phyloP scores from a whole-genome alignment of 768 basidiomycete genomes.

The Clathrus columnatus region DNA sequence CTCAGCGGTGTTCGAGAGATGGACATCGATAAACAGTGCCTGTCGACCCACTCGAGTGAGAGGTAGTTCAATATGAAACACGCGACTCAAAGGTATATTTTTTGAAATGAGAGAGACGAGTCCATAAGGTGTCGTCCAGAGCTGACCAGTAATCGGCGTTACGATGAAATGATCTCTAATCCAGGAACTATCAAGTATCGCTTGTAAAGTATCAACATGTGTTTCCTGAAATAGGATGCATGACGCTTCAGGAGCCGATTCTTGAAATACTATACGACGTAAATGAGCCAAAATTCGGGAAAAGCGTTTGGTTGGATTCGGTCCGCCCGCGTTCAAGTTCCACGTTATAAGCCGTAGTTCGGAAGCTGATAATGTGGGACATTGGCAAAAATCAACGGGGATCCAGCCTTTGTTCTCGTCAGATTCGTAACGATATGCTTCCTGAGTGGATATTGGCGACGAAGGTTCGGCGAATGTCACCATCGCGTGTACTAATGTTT shows the following conservation, averaged over 20 bases:
- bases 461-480: background rate
- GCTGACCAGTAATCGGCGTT: conserved; percentile 41
- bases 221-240: conserved; percentile 69
- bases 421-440: background rate
- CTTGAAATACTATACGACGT: conserved; percentile 40
- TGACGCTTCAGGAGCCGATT: conserved; percentile 43
- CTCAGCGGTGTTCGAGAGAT: conserved; percentile 29
- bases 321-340: conserved; percentile 52
- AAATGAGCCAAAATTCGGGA: conserved; percentile 44
- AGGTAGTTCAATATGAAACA: conserved; percentile 45
- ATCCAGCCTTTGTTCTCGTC: background rate
- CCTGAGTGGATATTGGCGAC: background rate
- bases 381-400: background rate
- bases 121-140: conserved; percentile 60
- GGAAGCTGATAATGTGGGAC: background rate
- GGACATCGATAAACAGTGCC: conserved; percentile 50
- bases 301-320: conserved; percentile 35
- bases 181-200: conserved; percentile 52
- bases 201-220: conserved; percentile 31
- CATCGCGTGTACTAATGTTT: no score
- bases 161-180: conserved; percentile 51
- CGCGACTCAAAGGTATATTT: conserved; percentile 39
- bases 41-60: conserved; percentile 42
- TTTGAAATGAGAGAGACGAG: conserved; percentile 61
- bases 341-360: conserved; percentile 44